phyloP scores from a whole-genome alignment of 1,284 basidiomycete genomes.

The Cutaneotrichosporon curvatum region DNA sequence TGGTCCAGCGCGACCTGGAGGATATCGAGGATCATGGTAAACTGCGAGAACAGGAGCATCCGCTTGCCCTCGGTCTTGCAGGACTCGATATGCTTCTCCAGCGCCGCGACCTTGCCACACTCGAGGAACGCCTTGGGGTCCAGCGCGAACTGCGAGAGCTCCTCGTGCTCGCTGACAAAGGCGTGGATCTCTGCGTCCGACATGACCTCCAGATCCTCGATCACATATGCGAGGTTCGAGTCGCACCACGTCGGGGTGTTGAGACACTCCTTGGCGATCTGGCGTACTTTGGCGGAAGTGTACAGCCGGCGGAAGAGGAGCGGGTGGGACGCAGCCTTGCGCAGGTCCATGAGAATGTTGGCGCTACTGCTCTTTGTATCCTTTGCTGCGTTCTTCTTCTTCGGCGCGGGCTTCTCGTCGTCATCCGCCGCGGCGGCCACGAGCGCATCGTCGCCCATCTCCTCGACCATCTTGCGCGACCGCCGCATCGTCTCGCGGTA shows the following conservation, averaged over 20 bases:
- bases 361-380: constrained; percentile 53
- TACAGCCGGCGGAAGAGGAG: constrained; percentile 86
- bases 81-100: constrained; percentile 64
- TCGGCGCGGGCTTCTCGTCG: constrained; percentile 46
- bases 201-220: constrained; percentile 87
- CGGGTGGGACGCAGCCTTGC: constrained; percentile 93
- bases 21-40: constrained; percentile 91
- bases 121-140: constrained; percentile 71
- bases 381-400: constrained; percentile 52
- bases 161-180: constrained; percentile 68
- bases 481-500: constrained; percentile 79
- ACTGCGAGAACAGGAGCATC: constrained; percentile 92
- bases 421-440: constrained; percentile 35
- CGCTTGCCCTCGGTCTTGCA: constrained; percentile 70
- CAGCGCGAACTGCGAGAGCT: constrained; percentile 69
- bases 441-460: constrained; percentile 55
- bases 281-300: constrained; percentile 65
- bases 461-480: constrained; percentile 65
- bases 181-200: constrained; percentile 85
- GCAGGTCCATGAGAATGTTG: constrained; percentile 90
- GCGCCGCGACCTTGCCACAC: constrained; percentile 76
- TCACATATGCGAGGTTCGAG: constrained; percentile 69
- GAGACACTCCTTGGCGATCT: constrained; percentile 73
- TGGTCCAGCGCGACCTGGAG: constrained; percentile 76
- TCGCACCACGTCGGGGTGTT: constrained; percentile 82